Conservation (phyloP, 1,284 basidiomycete species). For the Tylopilus sp. region DNA sequence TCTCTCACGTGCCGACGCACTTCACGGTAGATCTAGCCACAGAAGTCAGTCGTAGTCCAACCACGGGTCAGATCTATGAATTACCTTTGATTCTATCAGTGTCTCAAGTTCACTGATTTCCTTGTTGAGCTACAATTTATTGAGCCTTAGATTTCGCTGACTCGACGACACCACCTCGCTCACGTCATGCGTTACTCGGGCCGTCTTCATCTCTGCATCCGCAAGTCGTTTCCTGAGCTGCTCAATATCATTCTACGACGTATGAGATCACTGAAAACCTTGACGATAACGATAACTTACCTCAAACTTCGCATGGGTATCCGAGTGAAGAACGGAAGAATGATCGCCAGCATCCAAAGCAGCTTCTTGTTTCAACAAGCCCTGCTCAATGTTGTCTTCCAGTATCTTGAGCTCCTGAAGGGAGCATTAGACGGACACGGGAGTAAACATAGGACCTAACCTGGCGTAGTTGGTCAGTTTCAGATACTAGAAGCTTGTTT, state of each 20-base stretch:
- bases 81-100: constrained; percentile 83
- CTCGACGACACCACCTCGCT: constrained; percentile 22
- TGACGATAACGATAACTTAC: constrained; percentile 33
- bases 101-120: constrained; percentile 88
- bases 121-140: constrained; percentile 66
- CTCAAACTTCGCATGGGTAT: constrained; percentile 52
- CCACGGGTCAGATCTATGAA: constrained; percentile 8
- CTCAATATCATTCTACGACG: constrained; percentile 56
- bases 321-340: constrained; percentile 24
- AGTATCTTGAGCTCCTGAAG: constrained; percentile 64
- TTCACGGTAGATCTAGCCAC: constrained; percentile 80
- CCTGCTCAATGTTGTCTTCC: constrained; percentile 73
- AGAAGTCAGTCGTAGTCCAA: constrained; percentile 11
- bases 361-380: constrained; percentile 50
- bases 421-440: constrained; percentile 4
- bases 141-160: constrained; percentile 4
- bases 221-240: constrained; percentile 63
- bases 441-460: constrained; percentile 34
- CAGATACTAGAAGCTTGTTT: constrained; percentile 69
- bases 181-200: constrained; percentile 69
- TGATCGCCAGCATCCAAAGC: constrained; percentile 36
- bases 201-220: constrained; percentile 70
- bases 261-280: constrained; percentile 6
- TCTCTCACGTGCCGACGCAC: constrained; percentile 34
- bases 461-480: constrained; percentile 74